Percentiles rank a stretch among this genome's conserved stretches.
Conservation (phyloP, 2,329 filamentous ascomycete species). For the Nothophoma quercina region DNA sequence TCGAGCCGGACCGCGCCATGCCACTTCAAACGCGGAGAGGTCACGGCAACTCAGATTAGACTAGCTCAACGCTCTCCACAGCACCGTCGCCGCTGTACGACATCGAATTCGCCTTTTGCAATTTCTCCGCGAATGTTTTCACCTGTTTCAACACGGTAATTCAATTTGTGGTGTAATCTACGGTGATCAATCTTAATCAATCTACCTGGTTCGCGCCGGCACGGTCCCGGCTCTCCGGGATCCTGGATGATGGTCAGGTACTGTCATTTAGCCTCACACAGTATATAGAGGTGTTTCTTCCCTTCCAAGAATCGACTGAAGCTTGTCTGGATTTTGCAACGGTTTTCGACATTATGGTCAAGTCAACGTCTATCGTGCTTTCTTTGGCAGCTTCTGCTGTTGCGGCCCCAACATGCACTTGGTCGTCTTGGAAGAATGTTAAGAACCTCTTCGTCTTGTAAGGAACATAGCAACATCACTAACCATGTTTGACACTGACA, state of each 20-base stretch:
- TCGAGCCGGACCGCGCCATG: conserved; percentile 8
- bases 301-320: neutral
- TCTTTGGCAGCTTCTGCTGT: conserved; percentile 29
- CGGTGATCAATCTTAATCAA: conserved; percentile 36
- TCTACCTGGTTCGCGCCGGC: conserved; percentile 32
- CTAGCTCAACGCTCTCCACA: conserved; percentile 6
- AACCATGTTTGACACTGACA: conserved; percentile 3
- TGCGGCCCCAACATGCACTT: conserved; percentile 35
- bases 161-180: conserved; percentile 30
- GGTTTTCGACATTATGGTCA: conserved; percentile 27
- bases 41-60: neutral
- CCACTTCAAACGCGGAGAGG: conserved; percentile 25
- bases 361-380: conserved; percentile 30
- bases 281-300: conserved; percentile 18
- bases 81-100: neutral
- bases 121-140: conserved; percentile 28
- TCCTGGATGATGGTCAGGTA: conserved; percentile 20
- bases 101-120: conserved; percentile 11
- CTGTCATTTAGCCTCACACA: conserved; percentile 12
- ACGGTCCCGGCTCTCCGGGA: conserved; percentile 22
- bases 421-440: conserved; percentile 44
- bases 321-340: neutral
- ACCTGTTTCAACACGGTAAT: conserved; percentile 5
- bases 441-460: conserved; percentile 48
- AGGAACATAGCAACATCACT: neutral